Percentiles rank a stretch among this genome's conserved stretches.
phyloP scores from a whole-genome alignment of 257 asterid genomes.

The Craterostigma plantagineum region DNA sequence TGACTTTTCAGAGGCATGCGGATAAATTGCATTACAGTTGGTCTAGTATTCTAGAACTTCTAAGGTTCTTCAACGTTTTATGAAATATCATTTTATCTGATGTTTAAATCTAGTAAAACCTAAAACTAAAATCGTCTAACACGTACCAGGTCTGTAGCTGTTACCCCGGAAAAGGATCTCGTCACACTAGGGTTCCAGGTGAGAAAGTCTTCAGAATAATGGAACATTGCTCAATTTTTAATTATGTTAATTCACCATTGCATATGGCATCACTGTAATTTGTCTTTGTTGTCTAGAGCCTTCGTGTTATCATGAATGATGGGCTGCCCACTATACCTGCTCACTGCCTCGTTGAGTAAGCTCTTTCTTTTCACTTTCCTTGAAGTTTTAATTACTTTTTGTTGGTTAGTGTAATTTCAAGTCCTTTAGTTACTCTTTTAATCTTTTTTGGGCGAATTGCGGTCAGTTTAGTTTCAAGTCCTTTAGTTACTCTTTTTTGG shows the following conservation, averaged over 20 bases:
- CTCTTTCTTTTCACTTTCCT: constrained; percentile 9
- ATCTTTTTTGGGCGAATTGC: too few relatives aligned
- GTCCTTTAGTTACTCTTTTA: background rate
- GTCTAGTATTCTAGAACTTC: constrained; percentile 69
- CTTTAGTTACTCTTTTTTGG: too few relatives aligned
- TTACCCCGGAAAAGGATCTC: constrained; percentile 80
- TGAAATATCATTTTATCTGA: constrained; percentile 7
- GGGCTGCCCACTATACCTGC: constrained; percentile 85
- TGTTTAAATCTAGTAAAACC: constrained; percentile 10
- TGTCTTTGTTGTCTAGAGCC: constrained; percentile 39
- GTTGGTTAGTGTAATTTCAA: background rate
- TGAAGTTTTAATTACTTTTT: constrained; percentile 6
- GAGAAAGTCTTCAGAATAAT: constrained; percentile 13
- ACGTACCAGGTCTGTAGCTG: constrained; percentile 70
- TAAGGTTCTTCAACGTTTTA: constrained; percentile 33
- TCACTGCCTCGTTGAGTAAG: constrained; percentile 84
- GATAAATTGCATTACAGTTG: constrained; percentile 87
- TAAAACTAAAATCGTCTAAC: constrained; percentile 9
- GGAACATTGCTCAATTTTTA: too few relatives aligned
- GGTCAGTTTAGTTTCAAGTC: too few relatives aligned
- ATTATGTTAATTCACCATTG: too few relatives aligned
- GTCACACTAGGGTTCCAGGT: constrained; percentile 96
- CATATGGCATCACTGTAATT: too few relatives aligned
- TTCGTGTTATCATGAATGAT: constrained; percentile 96
- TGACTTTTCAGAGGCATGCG: constrained; percentile 71